Base-by-base conservation (phyloP, 179 eudicot species). In the Camellia oleifera region DNA sequence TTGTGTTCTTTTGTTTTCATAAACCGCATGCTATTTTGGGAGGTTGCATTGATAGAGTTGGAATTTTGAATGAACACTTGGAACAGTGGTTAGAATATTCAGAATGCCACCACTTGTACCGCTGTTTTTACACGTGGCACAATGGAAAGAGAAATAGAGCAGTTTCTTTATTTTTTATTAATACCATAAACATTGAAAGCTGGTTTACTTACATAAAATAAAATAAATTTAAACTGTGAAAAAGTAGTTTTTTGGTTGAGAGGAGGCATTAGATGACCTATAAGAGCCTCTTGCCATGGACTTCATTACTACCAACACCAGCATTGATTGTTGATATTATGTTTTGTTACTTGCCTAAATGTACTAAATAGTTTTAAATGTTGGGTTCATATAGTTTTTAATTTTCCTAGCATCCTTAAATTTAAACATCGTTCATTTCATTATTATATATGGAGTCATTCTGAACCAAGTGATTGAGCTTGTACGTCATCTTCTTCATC, bases 341-440 rank as follows among this genome's bases (percentile, higher is more conserved):
- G 44, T 72, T 50, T 52, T 20, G 40, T 5, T 69, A 45, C 26
- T n/a, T 69, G 58, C 58, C 2, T 71, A 50, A 18, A 53, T 54
- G 63, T 54, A 26, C 63, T 14, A 7, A 53, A 44, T 74, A 45
- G 1, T 40, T 15, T 58, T 5, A 73, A 15, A 57, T 46, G 15
- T 42, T 15, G 4, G 5, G 14, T 58, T 32, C n/a, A 57, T 56
- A 73, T 53, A 54, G 17, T 8, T 66, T 54, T 54, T 56, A 54
- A 57, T 52, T 54, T 72, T 71, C n/a, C 62, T 54, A 10, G 45
- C 26, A 23, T 72, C 62, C 15, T 72, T 72, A 72, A n/a, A 50
- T 56, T 74, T 56, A 20, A 32, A 65, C 65, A 57, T 44, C 2
- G 58, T 17, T 57, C 77, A 74, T 57, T 13, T 57, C 50, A 4